phyloP scores from a whole-genome alignment of 106 monocot species.

The Xerophyta viscosa region DNA sequence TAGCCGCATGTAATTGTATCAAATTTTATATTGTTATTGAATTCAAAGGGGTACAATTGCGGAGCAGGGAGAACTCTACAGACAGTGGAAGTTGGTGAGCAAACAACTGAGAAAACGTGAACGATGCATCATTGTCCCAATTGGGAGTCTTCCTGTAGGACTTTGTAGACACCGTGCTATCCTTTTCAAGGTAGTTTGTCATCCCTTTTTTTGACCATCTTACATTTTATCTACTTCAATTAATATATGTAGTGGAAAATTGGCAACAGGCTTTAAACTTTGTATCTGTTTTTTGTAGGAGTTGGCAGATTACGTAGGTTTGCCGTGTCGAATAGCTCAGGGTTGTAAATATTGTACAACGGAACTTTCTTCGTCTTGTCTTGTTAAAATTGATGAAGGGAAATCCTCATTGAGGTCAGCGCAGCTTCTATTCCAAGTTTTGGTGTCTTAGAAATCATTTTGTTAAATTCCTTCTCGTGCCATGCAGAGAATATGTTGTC shows the following conservation, averaged over 20 bases:
- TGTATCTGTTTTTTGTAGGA: too few relatives aligned
- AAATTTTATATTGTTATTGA: too few relatives aligned
- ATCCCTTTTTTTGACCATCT: background rate
- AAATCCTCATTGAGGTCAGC: slow-evolving; percentile 30
- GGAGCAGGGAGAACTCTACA: slow-evolving; percentile 52
- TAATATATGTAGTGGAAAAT: too few relatives aligned
- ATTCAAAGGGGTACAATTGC: slow-evolving; percentile 44
- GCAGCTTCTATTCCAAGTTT: too few relatives aligned
- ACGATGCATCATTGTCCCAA: slow-evolving; percentile 34
- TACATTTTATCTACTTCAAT: too few relatives aligned
- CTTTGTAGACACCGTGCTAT: slow-evolving; percentile 76
- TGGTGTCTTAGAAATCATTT: too few relatives aligned
- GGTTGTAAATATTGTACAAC: slow-evolving; percentile 76
- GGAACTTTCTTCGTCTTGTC: slow-evolving; percentile 52
- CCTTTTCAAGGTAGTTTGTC: slow-evolving; percentile 78
- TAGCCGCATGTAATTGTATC: too few relatives aligned
- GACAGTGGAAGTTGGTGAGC: slow-evolving; percentile 51
- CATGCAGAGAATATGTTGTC: slow-evolving; percentile 57
- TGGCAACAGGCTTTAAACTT: too few relatives aligned
- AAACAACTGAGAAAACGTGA: slow-evolving; percentile 41
- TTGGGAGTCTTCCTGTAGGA: slow-evolving; percentile 48
- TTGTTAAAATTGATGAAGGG: slow-evolving; percentile 47
- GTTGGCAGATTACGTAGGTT: slow-evolving; percentile 59
- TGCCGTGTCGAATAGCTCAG: slow-evolving; percentile 77
- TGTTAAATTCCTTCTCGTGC: too few relatives aligned